Evolutionary conservation across 768 basidiomycete genomes (phyloP).

Genomic region (Phylloporus sp.): DNA sequence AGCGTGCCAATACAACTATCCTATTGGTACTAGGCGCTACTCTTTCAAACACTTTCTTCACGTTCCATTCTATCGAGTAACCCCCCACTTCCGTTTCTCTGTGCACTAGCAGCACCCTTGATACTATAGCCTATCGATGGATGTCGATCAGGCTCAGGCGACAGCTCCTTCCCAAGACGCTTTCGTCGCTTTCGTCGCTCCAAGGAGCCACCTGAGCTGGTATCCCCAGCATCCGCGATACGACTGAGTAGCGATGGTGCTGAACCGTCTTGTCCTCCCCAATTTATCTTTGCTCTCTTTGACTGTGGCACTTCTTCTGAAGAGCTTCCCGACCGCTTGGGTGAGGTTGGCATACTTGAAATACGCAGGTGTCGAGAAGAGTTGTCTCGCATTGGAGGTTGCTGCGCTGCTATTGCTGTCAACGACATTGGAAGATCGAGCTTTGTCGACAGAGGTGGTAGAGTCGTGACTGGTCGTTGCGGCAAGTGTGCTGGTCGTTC

Average conservation of each 20-base stretch:
- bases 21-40: slow-evolving; percentile 18
- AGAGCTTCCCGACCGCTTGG: slow-evolving; percentile 26
- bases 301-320: slow-evolving; percentile 31
- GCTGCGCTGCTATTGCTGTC: slow-evolving; percentile 7
- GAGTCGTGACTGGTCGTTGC: slow-evolving; percentile 13
- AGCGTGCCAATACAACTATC: slow-evolving; percentile 17
- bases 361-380: slow-evolving; percentile 1
- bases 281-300: slow-evolving; percentile 32
- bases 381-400: slow-evolving; percentile 12
- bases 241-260: slow-evolving; percentile 45
- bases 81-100: slow-evolving; percentile 15
- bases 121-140: slow-evolving; percentile 48
- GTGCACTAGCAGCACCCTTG: slow-evolving; percentile 47
- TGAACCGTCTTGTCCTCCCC: slow-evolving; percentile 25
- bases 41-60: slow-evolving; percentile 26
- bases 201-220: slow-evolving; percentile 10
- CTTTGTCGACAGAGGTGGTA: slow-evolving; percentile 11
- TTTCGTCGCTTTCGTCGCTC: slow-evolving; percentile 23
- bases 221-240: slow-evolving; percentile 27
- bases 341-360: slow-evolving; percentile 11
- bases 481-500: slow-evolving; percentile 29
- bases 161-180: slow-evolving; percentile 17
- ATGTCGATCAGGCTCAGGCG: slow-evolving; percentile 30
- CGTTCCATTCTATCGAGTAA: slow-evolving; percentile 35
- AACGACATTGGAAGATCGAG: slow-evolving; percentile 14